Evolutionary conservation across 768 basidiomycete genomes (phyloP), one percentile per base, ranked within the genome.

Genomic region (Galerina sulciceps): DNA sequence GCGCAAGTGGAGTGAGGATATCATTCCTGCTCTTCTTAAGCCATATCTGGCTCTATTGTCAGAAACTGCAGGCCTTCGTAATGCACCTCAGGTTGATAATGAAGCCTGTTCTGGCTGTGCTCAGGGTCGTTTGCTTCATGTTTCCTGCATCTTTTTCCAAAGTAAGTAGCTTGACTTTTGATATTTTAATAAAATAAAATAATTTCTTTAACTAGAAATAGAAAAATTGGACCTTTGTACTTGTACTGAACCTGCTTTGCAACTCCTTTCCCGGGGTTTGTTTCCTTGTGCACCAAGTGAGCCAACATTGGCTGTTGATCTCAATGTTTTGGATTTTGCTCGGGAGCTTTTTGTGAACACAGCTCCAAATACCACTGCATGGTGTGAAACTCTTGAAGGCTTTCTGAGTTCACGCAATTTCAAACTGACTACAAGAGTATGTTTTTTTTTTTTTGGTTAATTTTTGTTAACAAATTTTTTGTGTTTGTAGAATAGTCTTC

Each of bases 61-160:
- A 6, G 26, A 26, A 26, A 26, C 26, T 26, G 26, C 26, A 3
- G 26, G 26, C 3, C 26, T 26, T 6, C 26, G 26, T 26, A 26
- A 26, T 26, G 6, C 6, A 6, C 6, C 26, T 26, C 26, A 26
- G 26, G 26, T 26, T 1, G 15, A 18, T 18, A 18, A 41, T 15
- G 2, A 22, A 10, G 23, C n/a, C 14, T 59, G 58, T 36, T 18
- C 11, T 2, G 57, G 58, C 22, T 59, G 61, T 36, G 10, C 9
- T 1, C 0, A 40, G 8, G 34, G 37, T 6, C 6, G 58, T 40
- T 22, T 31, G 2, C 23, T 56, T 9, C 37, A 59, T 14, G 61
- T 59, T 10, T 23, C 51, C 23, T 63, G 61, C 20, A 47, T 63
- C 9, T 59, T 38, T 15, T 63, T 63, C 52, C 58, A 63, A 2